Base-by-base conservation (phyloP, 169 alveolate species). In the Plasmodium gallinaceum region DNA sequence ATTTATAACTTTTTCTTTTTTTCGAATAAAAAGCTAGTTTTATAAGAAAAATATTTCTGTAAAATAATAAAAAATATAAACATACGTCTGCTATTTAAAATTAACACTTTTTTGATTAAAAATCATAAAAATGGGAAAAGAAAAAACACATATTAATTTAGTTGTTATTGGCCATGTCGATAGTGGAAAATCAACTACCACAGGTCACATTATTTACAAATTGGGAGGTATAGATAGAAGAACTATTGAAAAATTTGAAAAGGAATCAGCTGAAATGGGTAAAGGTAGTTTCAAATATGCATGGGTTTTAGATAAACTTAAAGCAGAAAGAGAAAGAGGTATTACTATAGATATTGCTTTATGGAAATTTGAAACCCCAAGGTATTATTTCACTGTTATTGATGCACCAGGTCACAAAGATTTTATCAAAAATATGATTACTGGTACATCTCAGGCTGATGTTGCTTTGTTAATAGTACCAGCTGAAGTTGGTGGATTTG, bases 381-480 rank as follows among this genome's bases (percentile, higher is more conserved):
- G 97, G 92, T 96, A 95, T 94, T 96, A 97, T 97, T 98, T 96
- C 98, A 98, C 99, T 86, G 98, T 98, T 94, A 98, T 99, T 92
- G 99, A 99, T 96, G 99, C 99, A 83, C 99, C 99, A 61, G 99
- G 99, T 57, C 99, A 99, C 90, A 94, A 99, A 83, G 99, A 98
- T 93, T 99, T 98, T 97, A 98, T 99, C 93, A 98, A 98, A 96
- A 99, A 99, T 96, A 98, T 98, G 99, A 99, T 99, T 95, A 98
- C 99, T 54, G 99, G 99, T 80, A 97, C 99, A 45, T 97, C 99
- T 39, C 99, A 98, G 93, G 99, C 99, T 65, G 99, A 99, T 94
- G 99, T 97, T 68, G 99, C 99, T 42, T 89, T 98, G 86, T 96
- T 99, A 85, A 98, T 99, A 90, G 99, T 98, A 66, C 99, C 99